Percentiles rank a stretch among this genome's conserved stretches.
phyloP scores from a whole-genome alignment of 2,329 filamentous ascomycete genomes.

The Trichoderma guizhouense region DNA sequence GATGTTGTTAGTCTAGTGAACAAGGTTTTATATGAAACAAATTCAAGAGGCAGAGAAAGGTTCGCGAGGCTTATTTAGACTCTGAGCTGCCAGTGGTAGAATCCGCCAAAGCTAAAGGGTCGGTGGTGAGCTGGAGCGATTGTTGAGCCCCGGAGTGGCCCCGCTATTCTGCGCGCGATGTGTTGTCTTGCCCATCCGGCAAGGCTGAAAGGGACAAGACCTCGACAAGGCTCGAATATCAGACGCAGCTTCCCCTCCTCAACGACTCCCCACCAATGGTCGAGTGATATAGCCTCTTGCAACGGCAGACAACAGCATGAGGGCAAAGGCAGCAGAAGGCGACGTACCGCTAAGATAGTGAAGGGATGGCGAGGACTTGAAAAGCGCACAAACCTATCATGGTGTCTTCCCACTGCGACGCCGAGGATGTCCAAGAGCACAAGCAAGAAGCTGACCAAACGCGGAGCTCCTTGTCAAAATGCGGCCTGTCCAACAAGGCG shows the following conservation, averaged over 20 bases:
- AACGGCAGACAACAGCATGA: too few relatives aligned
- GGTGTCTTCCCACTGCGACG: constrained; percentile 33
- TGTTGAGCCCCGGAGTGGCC: neutral
- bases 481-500: constrained; percentile 2
- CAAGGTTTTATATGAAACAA: neutral
- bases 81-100: neutral
- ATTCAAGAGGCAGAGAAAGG: neutral
- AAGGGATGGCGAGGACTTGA: constrained; percentile 31
- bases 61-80: neutral
- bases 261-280: neutral
- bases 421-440: constrained; percentile 25
- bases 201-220: neutral
- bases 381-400: constrained; percentile 41
- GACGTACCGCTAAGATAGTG: constrained; percentile 41
- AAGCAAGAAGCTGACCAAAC: constrained; percentile 21
- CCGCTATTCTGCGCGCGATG: neutral
- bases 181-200: neutral
- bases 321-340: neutral
- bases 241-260: neutral
- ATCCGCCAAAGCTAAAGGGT: neutral
- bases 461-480: neutral
- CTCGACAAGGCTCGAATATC: neutral
- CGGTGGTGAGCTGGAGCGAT: neutral
- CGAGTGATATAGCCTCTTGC: too few relatives aligned
- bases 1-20: constrained; percentile 22